These are phyloP conservation scores for Paramecium pentaurelia DNA, from an alignment of 73 alveolate genomes.

Conservation along the genomic window DNA sequence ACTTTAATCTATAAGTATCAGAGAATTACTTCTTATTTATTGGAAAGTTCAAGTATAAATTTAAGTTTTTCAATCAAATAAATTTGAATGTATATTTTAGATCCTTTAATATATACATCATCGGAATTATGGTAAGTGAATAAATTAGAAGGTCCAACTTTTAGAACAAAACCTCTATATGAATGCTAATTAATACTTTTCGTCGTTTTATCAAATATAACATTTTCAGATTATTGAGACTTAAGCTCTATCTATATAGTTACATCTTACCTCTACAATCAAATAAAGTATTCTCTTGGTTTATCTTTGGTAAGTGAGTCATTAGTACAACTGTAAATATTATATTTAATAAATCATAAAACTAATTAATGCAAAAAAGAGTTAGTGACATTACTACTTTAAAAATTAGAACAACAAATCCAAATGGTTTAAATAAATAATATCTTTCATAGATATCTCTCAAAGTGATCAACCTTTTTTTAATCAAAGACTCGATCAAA, in stretches of 20 bases:
- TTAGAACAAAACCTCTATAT: slow-evolving; percentile 1
- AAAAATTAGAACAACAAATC: neutral
- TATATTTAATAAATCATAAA: neutral
- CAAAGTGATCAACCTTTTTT: neutral
- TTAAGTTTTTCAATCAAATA: neutral
- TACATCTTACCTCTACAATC: neutral
- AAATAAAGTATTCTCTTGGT: neutral
- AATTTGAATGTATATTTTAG: neutral
- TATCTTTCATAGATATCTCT: neutral
- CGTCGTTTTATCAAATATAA: neutral
- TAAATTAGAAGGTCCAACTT: neutral
- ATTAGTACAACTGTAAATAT: neutral
- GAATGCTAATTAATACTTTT: neutral
- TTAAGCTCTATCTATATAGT: neutral
- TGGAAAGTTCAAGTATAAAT: neutral
- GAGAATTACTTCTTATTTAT: neutral
- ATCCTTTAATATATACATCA: neutral
- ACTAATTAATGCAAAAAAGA: neutral
- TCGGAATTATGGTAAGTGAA: neutral
- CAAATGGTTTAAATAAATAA: neutral
- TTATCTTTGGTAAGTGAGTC: slow-evolving; percentile 13
- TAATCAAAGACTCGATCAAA: neutral
- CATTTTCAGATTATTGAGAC: neutral
- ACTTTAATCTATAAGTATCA: neutral
- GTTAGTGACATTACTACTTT: neutral